phyloP scores from a whole-genome alignment of 2,329 filamentous ascomycete species.

The Davidsoniella australis region DNA sequence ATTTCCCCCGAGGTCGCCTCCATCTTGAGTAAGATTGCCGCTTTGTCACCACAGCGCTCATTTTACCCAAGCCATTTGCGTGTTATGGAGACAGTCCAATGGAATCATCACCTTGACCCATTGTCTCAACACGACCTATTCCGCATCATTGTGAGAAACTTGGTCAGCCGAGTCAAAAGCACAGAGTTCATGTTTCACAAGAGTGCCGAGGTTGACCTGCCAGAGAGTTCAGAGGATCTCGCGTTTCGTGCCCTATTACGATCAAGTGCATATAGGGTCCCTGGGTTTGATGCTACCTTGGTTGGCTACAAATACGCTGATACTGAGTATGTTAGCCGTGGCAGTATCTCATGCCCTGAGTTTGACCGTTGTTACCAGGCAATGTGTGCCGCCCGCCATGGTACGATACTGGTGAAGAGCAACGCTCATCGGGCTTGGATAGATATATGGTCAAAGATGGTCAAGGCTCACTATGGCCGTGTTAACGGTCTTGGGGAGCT shows the following conservation, averaged over 20 bases:
- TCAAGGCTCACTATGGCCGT: no score
- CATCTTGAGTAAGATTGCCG: conserved; percentile 23
- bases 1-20: conserved; percentile 22
- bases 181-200: background rate
- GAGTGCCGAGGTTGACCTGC: background rate
- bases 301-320: no score
- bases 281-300: background rate
- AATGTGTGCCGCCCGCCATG: no score
- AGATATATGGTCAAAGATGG: no score
- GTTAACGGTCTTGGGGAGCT: no score
- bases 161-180: background rate
- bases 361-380: no score
- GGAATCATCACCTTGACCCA: conserved; percentile 23
- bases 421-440: no score
- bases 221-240: background rate
- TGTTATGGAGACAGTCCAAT: conserved; percentile 31
- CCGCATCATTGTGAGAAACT: conserved; percentile 17
- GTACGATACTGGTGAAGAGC: no score
- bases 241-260: background rate
- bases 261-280: background rate
- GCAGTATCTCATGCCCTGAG: no score
- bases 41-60: conserved; percentile 24
- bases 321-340: no score
- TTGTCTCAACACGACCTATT: conserved; percentile 30
- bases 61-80: conserved; percentile 26